A percentile compares a stretch with the other conserved stretches of the same genome.
phyloP scores from a whole-genome alignment of 1,284 basidiomycete species.

The Exobasidium cylindrosporum region DNA sequence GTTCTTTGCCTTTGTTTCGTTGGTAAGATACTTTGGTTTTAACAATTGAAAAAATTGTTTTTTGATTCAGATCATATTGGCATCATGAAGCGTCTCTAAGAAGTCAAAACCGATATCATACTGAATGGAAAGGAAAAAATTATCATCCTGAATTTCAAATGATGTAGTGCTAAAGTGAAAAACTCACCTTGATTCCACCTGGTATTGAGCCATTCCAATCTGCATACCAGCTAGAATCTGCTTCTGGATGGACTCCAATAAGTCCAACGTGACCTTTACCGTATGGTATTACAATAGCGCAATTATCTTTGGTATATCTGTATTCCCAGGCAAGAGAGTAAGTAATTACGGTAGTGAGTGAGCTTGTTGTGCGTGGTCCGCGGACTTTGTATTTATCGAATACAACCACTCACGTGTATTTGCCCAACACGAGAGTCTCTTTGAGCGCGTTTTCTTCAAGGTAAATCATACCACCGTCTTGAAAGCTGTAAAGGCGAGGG shows the following conservation, averaged over 20 bases:
- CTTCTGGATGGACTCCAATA: conserved; percentile 10
- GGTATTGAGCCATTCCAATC: conserved; percentile 3
- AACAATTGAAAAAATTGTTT: too few relatives aligned
- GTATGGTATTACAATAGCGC: conserved; percentile 6
- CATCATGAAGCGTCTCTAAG: neutral
- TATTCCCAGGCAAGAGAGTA: too few relatives aligned
- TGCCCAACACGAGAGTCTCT: neutral
- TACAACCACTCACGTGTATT: neutral
- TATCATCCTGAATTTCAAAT: neutral
- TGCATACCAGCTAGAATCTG: conserved; percentile 10
- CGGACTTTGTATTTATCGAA: too few relatives aligned
- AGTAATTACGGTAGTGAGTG: neutral
- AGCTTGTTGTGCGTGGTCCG: neutral
- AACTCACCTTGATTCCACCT: neutral
- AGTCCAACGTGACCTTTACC: conserved; percentile 4
- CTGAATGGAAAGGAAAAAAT: neutral
- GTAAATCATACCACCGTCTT: conserved; percentile 9
- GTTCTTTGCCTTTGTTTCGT: too few relatives aligned
- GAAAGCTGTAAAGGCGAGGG: too few relatives aligned
- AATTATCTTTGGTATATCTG: conserved; percentile 2
- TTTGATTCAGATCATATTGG: too few relatives aligned
- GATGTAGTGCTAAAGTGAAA: neutral
- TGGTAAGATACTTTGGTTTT: too few relatives aligned
- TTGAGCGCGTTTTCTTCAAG: neutral
- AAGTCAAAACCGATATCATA: neutral